phyloP scores from a whole-genome alignment of 1,139 yeast species.

The Blastobotrys elegans region DNA sequence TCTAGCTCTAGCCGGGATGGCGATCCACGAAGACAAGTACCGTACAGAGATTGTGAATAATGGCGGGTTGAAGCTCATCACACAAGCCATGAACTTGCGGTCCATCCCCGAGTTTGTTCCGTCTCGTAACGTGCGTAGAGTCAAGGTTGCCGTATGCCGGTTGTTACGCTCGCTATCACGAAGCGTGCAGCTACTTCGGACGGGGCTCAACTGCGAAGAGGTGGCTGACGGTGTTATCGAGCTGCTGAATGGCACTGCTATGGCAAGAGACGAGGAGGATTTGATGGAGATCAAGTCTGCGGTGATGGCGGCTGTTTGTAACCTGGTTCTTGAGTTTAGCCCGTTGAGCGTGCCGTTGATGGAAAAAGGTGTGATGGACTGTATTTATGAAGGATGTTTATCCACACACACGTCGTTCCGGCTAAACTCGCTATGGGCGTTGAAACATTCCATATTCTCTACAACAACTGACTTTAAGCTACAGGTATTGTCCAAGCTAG shows the following conservation, averaged over 20 bases:
- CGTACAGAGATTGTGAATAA: slow-evolving; percentile 32
- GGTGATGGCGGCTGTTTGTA: slow-evolving; percentile 66
- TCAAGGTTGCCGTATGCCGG: slow-evolving; percentile 44
- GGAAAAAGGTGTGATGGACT: slow-evolving; percentile 49
- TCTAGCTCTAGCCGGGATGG: slow-evolving; percentile 34
- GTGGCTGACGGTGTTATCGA: slow-evolving; percentile 47
- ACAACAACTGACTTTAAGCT: slow-evolving; percentile 35
- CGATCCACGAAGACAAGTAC: slow-evolving; percentile 32
- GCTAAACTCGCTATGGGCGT: slow-evolving; percentile 50
- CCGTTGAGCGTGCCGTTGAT: slow-evolving; percentile 59
- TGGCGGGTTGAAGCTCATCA: slow-evolving; percentile 29
- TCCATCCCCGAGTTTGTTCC: slow-evolving; percentile 12
- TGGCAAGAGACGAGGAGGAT: slow-evolving; percentile 18
- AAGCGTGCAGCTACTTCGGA: slow-evolving; percentile 64
- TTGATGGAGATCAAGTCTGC: slow-evolving; percentile 47
- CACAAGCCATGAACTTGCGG: slow-evolving; percentile 26
- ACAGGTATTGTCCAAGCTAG: slow-evolving; percentile 40
- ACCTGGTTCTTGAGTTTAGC: slow-evolving; percentile 74
- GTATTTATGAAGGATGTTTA: slow-evolving; percentile 39
- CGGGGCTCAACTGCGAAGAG: slow-evolving; percentile 57
- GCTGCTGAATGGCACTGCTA: slow-evolving; percentile 27
- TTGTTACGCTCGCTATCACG: slow-evolving; percentile 69
- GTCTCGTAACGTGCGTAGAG: slow-evolving; percentile 21
- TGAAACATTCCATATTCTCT: slow-evolving; percentile 50
- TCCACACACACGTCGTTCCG: slow-evolving; percentile 36